Conservation (phyloP, 257 asterid genomes). For the Nicotiana sylvestris region DNA sequence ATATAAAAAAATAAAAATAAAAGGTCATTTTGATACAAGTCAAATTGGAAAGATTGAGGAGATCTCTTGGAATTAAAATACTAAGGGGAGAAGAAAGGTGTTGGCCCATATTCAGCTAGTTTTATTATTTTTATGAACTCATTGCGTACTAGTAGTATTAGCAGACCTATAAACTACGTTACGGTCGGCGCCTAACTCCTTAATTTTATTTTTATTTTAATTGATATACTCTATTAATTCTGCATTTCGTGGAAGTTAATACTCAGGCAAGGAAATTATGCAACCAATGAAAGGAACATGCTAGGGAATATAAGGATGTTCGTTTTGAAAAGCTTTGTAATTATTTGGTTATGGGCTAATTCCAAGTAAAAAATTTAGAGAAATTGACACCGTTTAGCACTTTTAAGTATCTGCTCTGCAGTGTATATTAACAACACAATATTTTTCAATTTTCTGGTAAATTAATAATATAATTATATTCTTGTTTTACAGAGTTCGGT, state of each 20-base stretch:
- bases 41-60: slow-evolving; percentile 6
- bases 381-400: too few species aligned
- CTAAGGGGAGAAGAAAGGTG: background rate
- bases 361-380: too few species aligned
- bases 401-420: too few species aligned
- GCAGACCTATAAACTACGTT: background rate
- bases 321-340: background rate
- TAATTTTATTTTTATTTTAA: background rate
- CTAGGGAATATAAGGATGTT: background rate
- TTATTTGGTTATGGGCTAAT: background rate
- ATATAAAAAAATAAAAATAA: background rate
- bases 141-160: background rate
- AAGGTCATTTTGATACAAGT: background rate
- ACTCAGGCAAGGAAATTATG: background rate
- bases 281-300: background rate
- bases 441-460: too few species aligned
- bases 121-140: background rate
- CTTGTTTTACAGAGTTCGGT: too few species aligned
- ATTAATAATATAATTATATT: too few species aligned
- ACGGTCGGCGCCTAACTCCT: slow-evolving; percentile 1
- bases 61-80: slow-evolving; percentile 2
- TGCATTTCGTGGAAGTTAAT: background rate
- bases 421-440: too few species aligned
- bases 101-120: background rate
- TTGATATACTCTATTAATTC: background rate